Evolutionary conservation across 202 grass and related monocot genomes (phyloP).

Genomic region (Panicum virgatum): DNA sequence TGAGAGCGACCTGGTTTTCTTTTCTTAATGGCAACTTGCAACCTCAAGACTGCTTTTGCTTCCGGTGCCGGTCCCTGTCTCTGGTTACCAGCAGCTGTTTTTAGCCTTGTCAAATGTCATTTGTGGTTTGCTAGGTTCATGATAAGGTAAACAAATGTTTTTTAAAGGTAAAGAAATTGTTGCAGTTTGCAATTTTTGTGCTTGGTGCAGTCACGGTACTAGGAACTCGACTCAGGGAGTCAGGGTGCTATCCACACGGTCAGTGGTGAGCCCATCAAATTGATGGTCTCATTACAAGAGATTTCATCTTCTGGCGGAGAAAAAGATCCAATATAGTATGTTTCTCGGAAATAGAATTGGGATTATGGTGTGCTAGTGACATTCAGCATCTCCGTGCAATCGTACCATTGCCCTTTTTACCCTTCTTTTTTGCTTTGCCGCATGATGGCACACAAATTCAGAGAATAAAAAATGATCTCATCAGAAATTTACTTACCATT

Average conservation of each 20-base stretch:
- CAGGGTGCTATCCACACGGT: not conserved
- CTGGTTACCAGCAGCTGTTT: slow-evolving; percentile 1
- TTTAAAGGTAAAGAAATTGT: not conserved
- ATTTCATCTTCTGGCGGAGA: not conserved
- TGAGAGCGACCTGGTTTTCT: slow-evolving; percentile 21
- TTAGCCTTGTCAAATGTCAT: not conserved
- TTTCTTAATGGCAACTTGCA: not conserved
- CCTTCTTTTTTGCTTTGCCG: too few relatives aligned
- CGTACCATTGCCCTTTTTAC: not conserved
- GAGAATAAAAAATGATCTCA: too few relatives aligned
- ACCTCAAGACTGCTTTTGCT: slow-evolving; percentile 13
- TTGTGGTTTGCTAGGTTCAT: not conserved
- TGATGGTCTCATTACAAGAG: not conserved
- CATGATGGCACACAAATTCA: too few relatives aligned
- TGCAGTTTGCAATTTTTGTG: not conserved
- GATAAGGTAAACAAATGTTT: not conserved
- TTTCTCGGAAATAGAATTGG: not conserved
- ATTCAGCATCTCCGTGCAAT: not conserved
- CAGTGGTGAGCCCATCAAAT: not conserved
- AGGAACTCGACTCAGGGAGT: not conserved
- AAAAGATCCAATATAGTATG: not conserved
- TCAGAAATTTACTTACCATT: not conserved
- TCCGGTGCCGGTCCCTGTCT: not conserved
- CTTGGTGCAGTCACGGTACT: not conserved
- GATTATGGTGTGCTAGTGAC: not conserved